Base-by-base conservation (phyloP, 495 filamentous ascomycete genomes). In the Penicillium pulvis region DNA sequence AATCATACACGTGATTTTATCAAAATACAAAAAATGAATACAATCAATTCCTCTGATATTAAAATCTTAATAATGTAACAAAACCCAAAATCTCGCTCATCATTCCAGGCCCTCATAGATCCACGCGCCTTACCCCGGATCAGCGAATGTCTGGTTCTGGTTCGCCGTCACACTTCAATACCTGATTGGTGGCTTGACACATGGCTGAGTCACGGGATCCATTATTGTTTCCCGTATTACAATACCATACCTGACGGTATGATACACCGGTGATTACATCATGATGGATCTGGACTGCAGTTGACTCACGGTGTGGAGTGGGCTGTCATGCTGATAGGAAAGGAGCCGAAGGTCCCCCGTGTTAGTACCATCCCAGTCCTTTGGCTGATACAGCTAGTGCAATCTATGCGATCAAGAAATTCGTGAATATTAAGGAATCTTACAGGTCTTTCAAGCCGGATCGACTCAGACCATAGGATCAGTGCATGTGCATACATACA, bases 51-150 rank as follows among this genome's bases (percentile, higher is more conserved):
- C 39, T 41, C 14, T 3, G n/a, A 39, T 4, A 1, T 12, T 4
- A 12, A 4, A 39, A 39, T 39, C 14, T 16, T 2, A 39, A 39
- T 14, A 39, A 39, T 14, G 4, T 3, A 24, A 31, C 10, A 0
- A n/a, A n/a, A 50, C 26, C 26, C 47, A 16, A n/a, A 43, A 43
- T 3, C 14, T 35, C 20, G 9, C 1, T 19, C 28, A 14, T 19
- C 28, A 14, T 23, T 19, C 35, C 36, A 26, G 39, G n/a, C 30
- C 49, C 28, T 20, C 23, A 24, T 36, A 26, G 17, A 47, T 42
- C 51, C 51, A 42, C 35, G 16, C n/a, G 36, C 17, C 24, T 56
- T 56, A 56, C 54, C 54, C 54, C 54, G 54, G 54, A 56, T 56
- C 45, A 56, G 30, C 54, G 16, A 56, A 16, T 52, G 6, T 46